Conservation (phyloP, 2,329 filamentous ascomycete genomes). For the Pseudogymnoascus sp. region DNA sequence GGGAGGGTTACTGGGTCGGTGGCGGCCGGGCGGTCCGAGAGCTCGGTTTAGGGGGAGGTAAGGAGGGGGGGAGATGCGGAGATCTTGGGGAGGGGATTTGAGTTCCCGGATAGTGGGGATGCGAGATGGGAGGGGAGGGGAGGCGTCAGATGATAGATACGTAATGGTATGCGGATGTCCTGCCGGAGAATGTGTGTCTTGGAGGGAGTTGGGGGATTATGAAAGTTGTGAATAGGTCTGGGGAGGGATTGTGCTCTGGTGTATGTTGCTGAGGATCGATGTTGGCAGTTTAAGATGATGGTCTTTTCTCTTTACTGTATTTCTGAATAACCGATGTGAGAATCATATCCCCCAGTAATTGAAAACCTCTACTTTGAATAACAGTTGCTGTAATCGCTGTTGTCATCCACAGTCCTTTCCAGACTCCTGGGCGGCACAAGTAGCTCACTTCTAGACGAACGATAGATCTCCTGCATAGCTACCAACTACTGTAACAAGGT, state of each 20-base stretch:
- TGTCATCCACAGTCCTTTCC: no score
- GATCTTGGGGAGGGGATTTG: background rate
- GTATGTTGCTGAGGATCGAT: no score
- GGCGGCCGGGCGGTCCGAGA: background rate
- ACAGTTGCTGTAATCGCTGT: no score
- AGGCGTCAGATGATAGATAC: background rate
- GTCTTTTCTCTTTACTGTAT: no score
- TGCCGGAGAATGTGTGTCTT: background rate
- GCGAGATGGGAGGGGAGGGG: background rate
- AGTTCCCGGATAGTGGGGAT: background rate
- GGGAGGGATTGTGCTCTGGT: no score
- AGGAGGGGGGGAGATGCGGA: background rate
- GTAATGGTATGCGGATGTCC: background rate
- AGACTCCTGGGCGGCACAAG: no score
- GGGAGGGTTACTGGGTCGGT: background rate
- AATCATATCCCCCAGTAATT: no score
- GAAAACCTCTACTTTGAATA: no score
- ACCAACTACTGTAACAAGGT: background rate
- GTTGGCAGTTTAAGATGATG: no score
- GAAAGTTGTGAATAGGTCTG: background rate
- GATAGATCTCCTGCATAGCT: background rate
- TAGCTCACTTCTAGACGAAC: background rate
- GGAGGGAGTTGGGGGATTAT: background rate
- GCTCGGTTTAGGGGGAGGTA: background rate
- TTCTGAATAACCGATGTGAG: no score